A percentile compares a stretch with the other conserved stretches of the same genome.
Conservation (phyloP, 805 yeast genomes). For the Starmerella powellii region DNA sequence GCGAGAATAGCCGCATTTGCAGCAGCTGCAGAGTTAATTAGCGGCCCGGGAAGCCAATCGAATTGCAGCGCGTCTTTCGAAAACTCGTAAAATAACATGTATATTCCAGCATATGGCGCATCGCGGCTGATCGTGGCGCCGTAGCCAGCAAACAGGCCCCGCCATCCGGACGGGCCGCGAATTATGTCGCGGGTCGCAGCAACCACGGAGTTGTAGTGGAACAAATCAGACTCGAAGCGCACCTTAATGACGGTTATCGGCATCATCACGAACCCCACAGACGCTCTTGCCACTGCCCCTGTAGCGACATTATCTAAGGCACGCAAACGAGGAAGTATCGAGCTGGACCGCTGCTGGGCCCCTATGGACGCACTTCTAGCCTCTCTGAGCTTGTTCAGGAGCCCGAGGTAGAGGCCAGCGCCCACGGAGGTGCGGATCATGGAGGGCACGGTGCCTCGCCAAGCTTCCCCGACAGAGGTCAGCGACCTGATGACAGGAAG, state of each 20-base stretch:
- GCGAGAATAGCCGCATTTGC: slow-evolving; percentile 64
- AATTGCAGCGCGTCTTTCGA: slow-evolving; percentile 47
- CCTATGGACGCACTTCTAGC: too few relatives aligned
- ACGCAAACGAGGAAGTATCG: slow-evolving; percentile 54
- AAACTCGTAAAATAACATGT: slow-evolving; percentile 73
- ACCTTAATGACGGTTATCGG: slow-evolving; percentile 88
- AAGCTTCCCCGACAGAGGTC: slow-evolving; percentile 27
- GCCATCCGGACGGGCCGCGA: slow-evolving; percentile 36
- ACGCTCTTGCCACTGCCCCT: slow-evolving; percentile 68
- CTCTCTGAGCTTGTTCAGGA: slow-evolving; percentile 38
- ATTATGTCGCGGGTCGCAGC: slow-evolving; percentile 52
- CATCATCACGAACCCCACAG: slow-evolving; percentile 82
- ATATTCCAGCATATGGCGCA: slow-evolving; percentile 93
- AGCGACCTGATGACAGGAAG: slow-evolving; percentile 18
- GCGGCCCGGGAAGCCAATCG: slow-evolving; percentile 26
- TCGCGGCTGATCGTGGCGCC: slow-evolving; percentile 80
- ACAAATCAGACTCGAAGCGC: slow-evolving; percentile 71
- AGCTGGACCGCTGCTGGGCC: slow-evolving; percentile 14
- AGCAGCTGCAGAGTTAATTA: slow-evolving; percentile 67
- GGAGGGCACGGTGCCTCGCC: slow-evolving; percentile 93
- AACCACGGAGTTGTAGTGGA: slow-evolving; percentile 50
- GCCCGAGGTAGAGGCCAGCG: slow-evolving; percentile 71
- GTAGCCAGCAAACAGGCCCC: slow-evolving; percentile 77
- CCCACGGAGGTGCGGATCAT: slow-evolving; percentile 84
- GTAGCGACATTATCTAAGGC: slow-evolving; percentile 56